Evolutionary conservation across 345 rosid species (phyloP).

Genomic region (Eucalyptus polyanthemos): DNA sequence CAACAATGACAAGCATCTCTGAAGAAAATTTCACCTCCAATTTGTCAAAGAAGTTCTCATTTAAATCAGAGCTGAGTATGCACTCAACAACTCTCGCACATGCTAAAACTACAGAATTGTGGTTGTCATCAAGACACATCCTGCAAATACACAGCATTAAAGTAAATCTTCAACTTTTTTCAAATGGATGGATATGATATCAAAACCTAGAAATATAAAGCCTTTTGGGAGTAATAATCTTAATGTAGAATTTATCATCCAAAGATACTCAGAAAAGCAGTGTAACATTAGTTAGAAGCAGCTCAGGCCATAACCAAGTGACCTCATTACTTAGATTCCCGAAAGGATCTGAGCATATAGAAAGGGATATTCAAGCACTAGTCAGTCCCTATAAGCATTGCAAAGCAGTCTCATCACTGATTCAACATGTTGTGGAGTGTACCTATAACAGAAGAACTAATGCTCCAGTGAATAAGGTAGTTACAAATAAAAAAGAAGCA

Average conservation of each 20-base stretch:
- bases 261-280: background rate
- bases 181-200: background rate
- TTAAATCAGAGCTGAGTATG: constrained; percentile 54
- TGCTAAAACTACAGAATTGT: constrained; percentile 62
- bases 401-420: background rate
- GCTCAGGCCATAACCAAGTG: background rate
- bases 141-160: constrained; percentile 10
- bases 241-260: background rate
- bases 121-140: constrained; percentile 90
- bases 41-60: constrained; percentile 48
- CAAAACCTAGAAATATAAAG: background rate
- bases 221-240: background rate
- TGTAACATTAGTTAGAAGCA: background rate
- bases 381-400: background rate
- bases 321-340: background rate
- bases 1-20: background rate
- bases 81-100: constrained; percentile 59
- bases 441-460: background rate
- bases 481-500: background rate
- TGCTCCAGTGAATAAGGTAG: background rate
- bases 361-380: background rate
- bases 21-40: constrained; percentile 48
- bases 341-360: background rate
- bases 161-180: background rate
- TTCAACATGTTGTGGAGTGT: background rate